Percentiles rank a stretch among this genome's conserved stretches.
These are phyloP conservation scores for Pyrenula aspistea DNA, from an alignment of 495 filamentous ascomycete genomes.

Conservation along the genomic window DNA sequence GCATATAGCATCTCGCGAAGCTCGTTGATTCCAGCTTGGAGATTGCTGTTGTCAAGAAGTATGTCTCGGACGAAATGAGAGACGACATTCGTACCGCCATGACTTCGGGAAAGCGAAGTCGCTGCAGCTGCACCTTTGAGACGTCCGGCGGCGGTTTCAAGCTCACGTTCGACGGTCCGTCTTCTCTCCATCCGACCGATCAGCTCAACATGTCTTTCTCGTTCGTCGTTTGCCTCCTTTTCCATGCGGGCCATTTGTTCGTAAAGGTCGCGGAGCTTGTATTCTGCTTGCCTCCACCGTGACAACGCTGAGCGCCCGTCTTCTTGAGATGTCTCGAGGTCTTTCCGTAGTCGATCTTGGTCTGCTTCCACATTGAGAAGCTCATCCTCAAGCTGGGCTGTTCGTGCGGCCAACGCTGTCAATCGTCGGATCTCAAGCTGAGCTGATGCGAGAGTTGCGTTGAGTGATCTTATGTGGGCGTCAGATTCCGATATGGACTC, in stretches of 20 bases:
- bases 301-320: slow-evolving; percentile 64
- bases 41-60: slow-evolving; percentile 83
- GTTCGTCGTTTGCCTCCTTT: slow-evolving; percentile 70
- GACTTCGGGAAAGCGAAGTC: slow-evolving; percentile 42
- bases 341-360: slow-evolving; percentile 57
- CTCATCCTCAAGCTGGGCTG: slow-evolving; percentile 67
- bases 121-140: slow-evolving; percentile 67
- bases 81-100: slow-evolving; percentile 52
- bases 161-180: slow-evolving; percentile 58
- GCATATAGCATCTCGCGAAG: slow-evolving; percentile 80
- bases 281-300: slow-evolving; percentile 75
- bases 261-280: slow-evolving; percentile 56
- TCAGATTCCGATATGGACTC: slow-evolving; percentile 63
- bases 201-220: slow-evolving; percentile 69
- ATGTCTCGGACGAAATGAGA: slow-evolving; percentile 93
- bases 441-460: slow-evolving; percentile 59
- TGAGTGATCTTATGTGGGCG: slow-evolving; percentile 54
- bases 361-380: slow-evolving; percentile 67
- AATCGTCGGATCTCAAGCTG: slow-evolving; percentile 64
- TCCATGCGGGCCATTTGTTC: slow-evolving; percentile 87
- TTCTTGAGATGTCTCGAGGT: slow-evolving; percentile 49
- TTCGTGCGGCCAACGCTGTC: slow-evolving; percentile 57
- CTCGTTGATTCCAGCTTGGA: slow-evolving; percentile 83
- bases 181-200: slow-evolving; percentile 70
- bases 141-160: slow-evolving; percentile 62